Evolutionary conservation across 345 rosid genomes (phyloP).

Genomic region (Arabidopsis arenosa): DNA sequence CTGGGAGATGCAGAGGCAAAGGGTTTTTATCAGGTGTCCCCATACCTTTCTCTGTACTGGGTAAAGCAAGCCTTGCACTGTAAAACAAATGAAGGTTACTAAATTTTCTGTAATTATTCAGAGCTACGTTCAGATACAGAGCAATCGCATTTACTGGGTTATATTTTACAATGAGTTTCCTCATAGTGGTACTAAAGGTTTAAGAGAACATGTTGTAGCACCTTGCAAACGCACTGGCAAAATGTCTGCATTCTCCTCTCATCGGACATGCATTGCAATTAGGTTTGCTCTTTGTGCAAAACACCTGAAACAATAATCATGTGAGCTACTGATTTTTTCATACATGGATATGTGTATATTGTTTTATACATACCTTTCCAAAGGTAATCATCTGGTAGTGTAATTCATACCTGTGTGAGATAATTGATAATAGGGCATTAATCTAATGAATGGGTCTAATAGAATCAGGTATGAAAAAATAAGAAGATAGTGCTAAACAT

Average conservation of each 20-base stretch:
- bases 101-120: not conserved
- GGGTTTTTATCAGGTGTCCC: constrained; percentile 49
- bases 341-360: not conserved
- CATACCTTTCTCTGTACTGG: constrained; percentile 61
- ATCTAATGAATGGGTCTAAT: constrained; percentile 36
- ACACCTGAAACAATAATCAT: constrained; percentile 66
- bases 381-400: constrained; percentile 99
- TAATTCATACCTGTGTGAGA: constrained; percentile 81
- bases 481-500: not conserved
- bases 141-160: not conserved
- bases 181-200: constrained; percentile 7
- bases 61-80: constrained; percentile 93
- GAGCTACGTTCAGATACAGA: constrained; percentile 13
- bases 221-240: constrained; percentile 99
- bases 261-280: constrained; percentile 98
- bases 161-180: not conserved
- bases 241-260: constrained; percentile 99
- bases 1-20: constrained; percentile 56
- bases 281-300: constrained; percentile 93
- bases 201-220: constrained; percentile 38
- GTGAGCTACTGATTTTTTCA: not conserved
- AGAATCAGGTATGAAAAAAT: not conserved
- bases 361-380: constrained; percentile 71
- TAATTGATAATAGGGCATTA: constrained; percentile 36
- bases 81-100: constrained; percentile 28